These are phyloP conservation scores for Agrocybe praecox DNA, from an alignment of 768 basidiomycete genomes.

Conservation along the genomic window DNA sequence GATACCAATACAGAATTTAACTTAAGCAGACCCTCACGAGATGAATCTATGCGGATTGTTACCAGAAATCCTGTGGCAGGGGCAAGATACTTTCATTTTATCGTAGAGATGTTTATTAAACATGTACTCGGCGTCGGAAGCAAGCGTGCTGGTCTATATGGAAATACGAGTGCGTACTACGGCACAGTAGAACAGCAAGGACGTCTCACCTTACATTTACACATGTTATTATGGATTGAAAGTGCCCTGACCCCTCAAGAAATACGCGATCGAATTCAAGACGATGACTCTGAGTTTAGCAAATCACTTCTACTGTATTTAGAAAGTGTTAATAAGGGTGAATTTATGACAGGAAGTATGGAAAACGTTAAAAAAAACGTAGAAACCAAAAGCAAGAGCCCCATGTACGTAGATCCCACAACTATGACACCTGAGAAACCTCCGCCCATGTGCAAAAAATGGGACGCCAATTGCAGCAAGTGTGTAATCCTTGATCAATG, in stretches of 20 bases:
- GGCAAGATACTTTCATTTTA: slow-evolving; percentile 31
- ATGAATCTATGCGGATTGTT: background rate
- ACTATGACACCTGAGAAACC: too few relatives aligned
- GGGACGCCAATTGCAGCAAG: too few relatives aligned
- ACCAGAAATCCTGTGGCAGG: slow-evolving; percentile 17
- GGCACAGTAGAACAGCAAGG: slow-evolving; percentile 44
- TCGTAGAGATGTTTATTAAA: too few relatives aligned
- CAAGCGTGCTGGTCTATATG: slow-evolving; percentile 27
- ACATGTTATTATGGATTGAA: slow-evolving; percentile 36
- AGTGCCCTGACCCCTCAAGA: slow-evolving; percentile 28
- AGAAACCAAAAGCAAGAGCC: too few relatives aligned
- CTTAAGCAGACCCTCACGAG: slow-evolving; percentile 4
- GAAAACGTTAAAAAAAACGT: slow-evolving; percentile 9
- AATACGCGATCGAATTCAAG: slow-evolving; percentile 26
- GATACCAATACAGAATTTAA: slow-evolving; percentile 22
- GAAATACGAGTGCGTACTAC: slow-evolving; percentile 32
- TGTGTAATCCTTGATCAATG: slow-evolving; percentile 7
- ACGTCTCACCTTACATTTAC: slow-evolving; percentile 34
- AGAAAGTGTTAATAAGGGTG: slow-evolving; percentile 31
- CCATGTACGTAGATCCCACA: too few relatives aligned
- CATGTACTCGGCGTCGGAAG: slow-evolving; percentile 21
- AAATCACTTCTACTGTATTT: slow-evolving; percentile 29
- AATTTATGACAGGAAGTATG: slow-evolving; percentile 26
- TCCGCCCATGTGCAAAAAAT: too few relatives aligned
- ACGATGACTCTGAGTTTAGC: slow-evolving; percentile 26